Evolutionary conservation across 163 green algal genomes (phyloP), one percentile per base, ranked within the genome.

Genomic region (Prototheca stagnorum): DNA sequence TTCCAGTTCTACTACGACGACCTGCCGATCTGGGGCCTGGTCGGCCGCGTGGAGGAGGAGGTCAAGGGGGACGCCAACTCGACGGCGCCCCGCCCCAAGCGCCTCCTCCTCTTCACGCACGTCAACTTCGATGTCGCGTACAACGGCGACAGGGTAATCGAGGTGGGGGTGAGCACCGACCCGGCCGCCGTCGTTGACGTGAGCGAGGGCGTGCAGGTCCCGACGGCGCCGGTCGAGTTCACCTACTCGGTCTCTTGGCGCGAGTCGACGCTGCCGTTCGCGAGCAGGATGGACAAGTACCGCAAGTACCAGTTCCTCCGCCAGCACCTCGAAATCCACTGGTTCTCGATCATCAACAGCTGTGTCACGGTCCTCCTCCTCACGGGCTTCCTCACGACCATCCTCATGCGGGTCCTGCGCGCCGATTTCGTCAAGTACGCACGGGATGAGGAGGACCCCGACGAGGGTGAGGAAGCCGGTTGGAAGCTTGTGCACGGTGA

Each of bases 281-380:
- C 88, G 16, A 62, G 77, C 44, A 65, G 91, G 36, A 94, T 97
- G 88, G 86, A 96, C 49, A 92, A 93, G 67, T 99, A 96, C 58
- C 66, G 74, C 4, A 68, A 75, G 19, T 93, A 94, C 61, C 90
- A 80, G 0, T 95, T 96, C 73, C 73, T 97, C 54, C 84, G 83
- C 16, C 78, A 97, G 71, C 86, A 97, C 59, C 67, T 93, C n/a
- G 82, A 94, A 81, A 96, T 97, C 63, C 89, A 98, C 79, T 98
- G 90, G 90, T 97, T 98, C 67, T 88, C 69, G 55, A 96, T 98
- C 64, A 84, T 97, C 64, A 98, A 98, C 77, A 85, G 63, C 25
- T 95, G 84, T 72, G 86, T 98, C 15, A 97, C 89, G 15, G 90
- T 97, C 57, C 74, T 98, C 64, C 78, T 98, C 58, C 79, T 98